Evolutionary conservation across 1,139 yeast species (phyloP), one percentile per base, ranked within the genome.

Genomic region (Martiniozyma asiatica): DNA sequence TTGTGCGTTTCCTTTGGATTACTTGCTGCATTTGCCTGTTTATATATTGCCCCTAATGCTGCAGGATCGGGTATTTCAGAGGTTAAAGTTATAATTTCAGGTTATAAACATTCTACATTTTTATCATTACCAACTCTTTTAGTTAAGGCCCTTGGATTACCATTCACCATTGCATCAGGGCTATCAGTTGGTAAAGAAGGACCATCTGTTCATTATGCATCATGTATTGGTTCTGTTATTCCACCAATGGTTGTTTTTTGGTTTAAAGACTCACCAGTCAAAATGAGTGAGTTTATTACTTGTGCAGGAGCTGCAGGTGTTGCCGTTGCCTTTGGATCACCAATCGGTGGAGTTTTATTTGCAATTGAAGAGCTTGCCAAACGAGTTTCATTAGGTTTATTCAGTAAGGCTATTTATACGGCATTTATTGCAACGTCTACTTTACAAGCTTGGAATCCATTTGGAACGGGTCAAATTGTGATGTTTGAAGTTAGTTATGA

Each of bases 21-120:
- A 8, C 43, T 65, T 8, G 74, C 95, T 2, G 84, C 92, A 1
- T 52, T 63, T 10, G 51, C 84, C 26, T 95, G 92, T 27, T 64
- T 71, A 42, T 53, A 55, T 14, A 75, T 71, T 45, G 89, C 95
- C 1, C 95, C 95, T 0, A 66, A 76, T 35, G 98, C 98, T 1
- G 93, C 98, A 1, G 98, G 98, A 0, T 81, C 94, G 3, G 98
- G 98, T 0, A 92, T 92, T 29, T 79, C 96, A 5, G 99, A 92
- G 51, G 89, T 92, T 52, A 92, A 92, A 53, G 81, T 94, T 50
- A 85, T 92, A 41, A 85, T 89, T 2, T 78, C 94, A 0, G 99
- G 99, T 0, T 92, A 87, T 50, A 73, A 70, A 14, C 68, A 81
- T 63, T 68, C 72, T 21, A 85, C 82, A 5, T 92, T 87, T 45